Conservation (phyloP, 208 protist genomes). For the Trypanosomatidae sp. region DNA sequence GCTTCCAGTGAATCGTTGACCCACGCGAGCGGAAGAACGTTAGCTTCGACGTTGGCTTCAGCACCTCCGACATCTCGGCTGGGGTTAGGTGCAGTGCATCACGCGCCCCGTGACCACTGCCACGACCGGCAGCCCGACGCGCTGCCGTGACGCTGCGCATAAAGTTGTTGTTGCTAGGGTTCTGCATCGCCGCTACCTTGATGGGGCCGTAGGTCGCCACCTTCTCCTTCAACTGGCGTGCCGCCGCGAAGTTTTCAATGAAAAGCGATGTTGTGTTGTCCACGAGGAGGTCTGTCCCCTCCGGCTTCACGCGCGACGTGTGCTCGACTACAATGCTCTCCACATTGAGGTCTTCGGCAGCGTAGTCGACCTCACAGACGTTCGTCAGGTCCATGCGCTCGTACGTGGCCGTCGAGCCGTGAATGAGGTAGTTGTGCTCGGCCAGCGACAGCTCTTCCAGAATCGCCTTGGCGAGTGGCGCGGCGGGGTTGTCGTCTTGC, state of each 20-base stretch:
- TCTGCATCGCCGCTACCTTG: constrained; percentile 55
- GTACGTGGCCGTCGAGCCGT: constrained; percentile 78
- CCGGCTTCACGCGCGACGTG: constrained; percentile 66
- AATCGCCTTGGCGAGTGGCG: constrained; percentile 73
- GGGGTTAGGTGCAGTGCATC: constrained; percentile 24
- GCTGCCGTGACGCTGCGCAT: constrained; percentile 28
- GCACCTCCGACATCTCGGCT: constrained; percentile 41
- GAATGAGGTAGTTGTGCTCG: constrained; percentile 76
- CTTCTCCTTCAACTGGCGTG: constrained; percentile 68
- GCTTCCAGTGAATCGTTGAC: constrained; percentile 82
- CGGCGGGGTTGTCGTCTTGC: constrained; percentile 67
- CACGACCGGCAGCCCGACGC: constrained; percentile 14
- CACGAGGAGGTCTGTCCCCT: constrained; percentile 68
- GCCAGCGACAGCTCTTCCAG: constrained; percentile 80
- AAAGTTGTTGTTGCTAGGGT: constrained; percentile 59
- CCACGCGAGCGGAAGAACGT: constrained; percentile 79
- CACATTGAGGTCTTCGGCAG: constrained; percentile 82
- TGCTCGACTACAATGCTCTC: constrained; percentile 88
- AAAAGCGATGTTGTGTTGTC: constrained; percentile 83
- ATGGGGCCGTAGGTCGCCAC: constrained; percentile 46
- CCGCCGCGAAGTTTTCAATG: constrained; percentile 88
- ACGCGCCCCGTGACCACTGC: constrained; percentile 16
- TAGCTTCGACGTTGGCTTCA: constrained; percentile 68
- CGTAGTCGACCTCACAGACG: constrained; percentile 78
- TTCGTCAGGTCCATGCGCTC: constrained; percentile 81